Evolutionary conservation across 352 stramenopile genomes (phyloP).

Genomic region (Blastocystis sp.): DNA sequence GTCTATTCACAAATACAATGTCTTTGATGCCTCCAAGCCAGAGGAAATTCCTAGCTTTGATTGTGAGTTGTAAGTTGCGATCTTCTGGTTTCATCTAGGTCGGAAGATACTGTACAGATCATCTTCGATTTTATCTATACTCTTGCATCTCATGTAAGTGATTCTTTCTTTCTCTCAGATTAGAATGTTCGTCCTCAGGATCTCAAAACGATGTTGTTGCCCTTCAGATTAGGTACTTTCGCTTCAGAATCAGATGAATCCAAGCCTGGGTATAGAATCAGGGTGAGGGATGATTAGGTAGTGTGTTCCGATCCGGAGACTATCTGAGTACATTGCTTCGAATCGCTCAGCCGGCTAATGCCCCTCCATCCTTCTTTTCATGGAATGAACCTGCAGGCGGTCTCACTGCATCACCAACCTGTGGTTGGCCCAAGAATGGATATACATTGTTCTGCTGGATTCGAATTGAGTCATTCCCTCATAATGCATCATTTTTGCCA

Average conservation of each 20-base stretch:
- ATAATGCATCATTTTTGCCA: not conserved
- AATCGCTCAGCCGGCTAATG: slow-evolving; percentile 14
- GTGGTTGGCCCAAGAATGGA: slow-evolving; percentile 49
- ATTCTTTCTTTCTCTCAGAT: not conserved
- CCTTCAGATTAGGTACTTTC: slow-evolving; percentile 58
- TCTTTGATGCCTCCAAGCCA: not conserved
- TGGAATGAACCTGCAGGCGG: slow-evolving; percentile 41
- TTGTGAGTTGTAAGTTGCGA: not conserved
- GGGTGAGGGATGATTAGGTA: too few relatives aligned
- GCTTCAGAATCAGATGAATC: slow-evolving; percentile 43
- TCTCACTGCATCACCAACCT: not conserved
- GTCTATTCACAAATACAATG: slow-evolving; percentile 60
- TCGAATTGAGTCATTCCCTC: slow-evolving; percentile 20
- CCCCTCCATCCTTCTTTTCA: slow-evolving; percentile 59
- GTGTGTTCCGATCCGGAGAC: slow-evolving; percentile 52
- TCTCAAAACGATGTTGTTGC: slow-evolving; percentile 53
- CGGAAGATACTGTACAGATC: slow-evolving; percentile 44
- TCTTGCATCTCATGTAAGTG: slow-evolving; percentile 41
- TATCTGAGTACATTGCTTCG: slow-evolving; percentile 58
- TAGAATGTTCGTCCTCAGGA: slow-evolving; percentile 59
- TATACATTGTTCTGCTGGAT: slow-evolving; percentile 53
- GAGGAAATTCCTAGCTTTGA: slow-evolving; percentile 48
- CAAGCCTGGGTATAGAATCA: slow-evolving; percentile 16
- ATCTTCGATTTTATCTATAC: slow-evolving; percentile 54
- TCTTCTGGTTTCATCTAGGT: not conserved